Evolutionary conservation across 1,139 yeast genomes (phyloP).

Genomic region (Pichiaceae sp.): DNA sequence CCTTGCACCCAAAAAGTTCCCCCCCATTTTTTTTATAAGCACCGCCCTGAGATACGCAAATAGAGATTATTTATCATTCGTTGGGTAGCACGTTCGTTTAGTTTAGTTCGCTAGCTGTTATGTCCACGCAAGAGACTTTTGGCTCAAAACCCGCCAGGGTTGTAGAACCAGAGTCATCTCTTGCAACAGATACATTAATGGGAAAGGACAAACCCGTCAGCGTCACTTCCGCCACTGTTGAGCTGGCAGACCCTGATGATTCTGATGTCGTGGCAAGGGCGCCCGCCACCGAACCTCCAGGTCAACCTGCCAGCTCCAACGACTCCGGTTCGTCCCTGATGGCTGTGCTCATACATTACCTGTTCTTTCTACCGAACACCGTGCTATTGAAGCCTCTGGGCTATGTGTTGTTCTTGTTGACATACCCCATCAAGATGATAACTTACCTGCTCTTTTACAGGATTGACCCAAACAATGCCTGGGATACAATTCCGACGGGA

Average conservation of each 20-base stretch:
- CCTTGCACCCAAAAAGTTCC: no score
- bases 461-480: background rate
- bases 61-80: background rate
- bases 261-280: background rate
- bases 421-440: slow-evolving; percentile 39
- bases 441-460: slow-evolving; percentile 3
- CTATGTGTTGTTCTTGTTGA: slow-evolving; percentile 34
- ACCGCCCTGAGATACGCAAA: background rate
- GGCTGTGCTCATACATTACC: slow-evolving; percentile 10
- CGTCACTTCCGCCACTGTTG: background rate
- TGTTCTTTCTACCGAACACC: slow-evolving; percentile 35
- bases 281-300: background rate
- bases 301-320: background rate
- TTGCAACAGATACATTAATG: no score
- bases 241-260: slow-evolving; percentile 6
- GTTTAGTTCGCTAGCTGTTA: no score
- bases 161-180: no score
- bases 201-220: background rate
- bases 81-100: no score
- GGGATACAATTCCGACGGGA: background rate
- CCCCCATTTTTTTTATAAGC: no score
- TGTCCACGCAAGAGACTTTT: no score
- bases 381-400: slow-evolving; percentile 37
- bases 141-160: no score
- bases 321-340: slow-evolving; percentile 5